phyloP scores from a whole-genome alignment of 2,329 filamentous ascomycete species.

The Pestalotiopsis sp. region DNA sequence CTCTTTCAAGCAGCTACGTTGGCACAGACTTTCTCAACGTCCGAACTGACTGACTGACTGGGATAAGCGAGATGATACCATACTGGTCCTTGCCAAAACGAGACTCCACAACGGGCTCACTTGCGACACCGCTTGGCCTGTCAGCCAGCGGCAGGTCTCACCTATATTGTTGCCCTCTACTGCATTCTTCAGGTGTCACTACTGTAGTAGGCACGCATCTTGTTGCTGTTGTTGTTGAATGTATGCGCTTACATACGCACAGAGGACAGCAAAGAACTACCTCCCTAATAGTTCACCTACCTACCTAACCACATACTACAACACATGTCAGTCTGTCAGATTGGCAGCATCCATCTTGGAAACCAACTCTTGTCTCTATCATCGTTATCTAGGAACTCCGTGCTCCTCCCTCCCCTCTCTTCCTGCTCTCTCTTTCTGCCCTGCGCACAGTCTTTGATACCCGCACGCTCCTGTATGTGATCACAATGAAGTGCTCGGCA shows the following conservation, averaged over 20 bases:
- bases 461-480: neutral
- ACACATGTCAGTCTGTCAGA: constrained; percentile 8
- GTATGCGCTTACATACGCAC: neutral
- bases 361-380: neutral
- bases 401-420: neutral
- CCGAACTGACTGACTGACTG: neutral
- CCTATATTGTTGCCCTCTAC: neutral
- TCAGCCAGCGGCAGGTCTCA: neutral
- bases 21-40: neutral
- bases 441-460: neutral
- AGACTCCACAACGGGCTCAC: constrained; percentile 5
- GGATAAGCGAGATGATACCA: constrained; percentile 7
- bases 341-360: neutral
- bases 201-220: too few relatives aligned
- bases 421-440: neutral
- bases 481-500: constrained; percentile 1
- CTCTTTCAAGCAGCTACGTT: constrained; percentile 2
- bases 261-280: neutral
- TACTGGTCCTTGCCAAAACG: constrained; percentile 1
- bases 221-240: too few relatives aligned
- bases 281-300: too few relatives aligned
- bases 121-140: constrained; percentile 7
- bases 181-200: neutral
- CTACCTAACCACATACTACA: neutral
- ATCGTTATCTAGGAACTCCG: neutral